Evolutionary conservation across 2,329 filamentous ascomycete genomes (phyloP), one percentile per base, ranked within the genome.

Genomic region (Aspergillus spinulosporus): DNA sequence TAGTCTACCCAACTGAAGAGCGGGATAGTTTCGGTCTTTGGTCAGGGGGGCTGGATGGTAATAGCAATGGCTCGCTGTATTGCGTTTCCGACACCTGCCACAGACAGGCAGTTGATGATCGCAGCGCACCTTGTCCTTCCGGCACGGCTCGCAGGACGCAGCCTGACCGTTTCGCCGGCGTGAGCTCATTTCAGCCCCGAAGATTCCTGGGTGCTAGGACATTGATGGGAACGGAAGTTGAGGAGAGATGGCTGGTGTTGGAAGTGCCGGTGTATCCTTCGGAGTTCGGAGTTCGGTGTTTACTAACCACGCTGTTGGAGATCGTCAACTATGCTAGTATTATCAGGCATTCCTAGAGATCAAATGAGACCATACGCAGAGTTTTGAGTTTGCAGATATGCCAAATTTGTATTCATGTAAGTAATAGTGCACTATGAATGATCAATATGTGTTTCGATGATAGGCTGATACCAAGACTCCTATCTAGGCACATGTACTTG

Each of bases 1-100:
- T 3, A 26, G 26, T n/a, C 15, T 21, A n/a, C 12, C 9, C 5
- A 7, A 5, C 32, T 8, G 47, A 49, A 49, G n/a, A 11, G 50
- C 8, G 15, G 28, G 26, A 7, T n/a, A 29, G 0, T 3, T 39
- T 29, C 37, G 40, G 39, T 45, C 55, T 45, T 44, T 59, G 2
- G 67, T 71, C 53, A 71, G 52, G 3, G 69, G 68, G 11, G 68
- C 67, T n/a, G 68, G 66, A 56, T 71, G 69, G 49, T 72, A 71
- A 48, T 68, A 67, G 47, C 68, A 71, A n/a, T 59, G 56, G 3
- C 26, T 43, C 2, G 61, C 47, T 11, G 54, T 56, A 1, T 64
- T 62, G 12, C 68, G 66, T 32, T 58, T 59, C 40, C 62, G 59
- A 45, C 69, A 72, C 29, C 69, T 66, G 31, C 60, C 58, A 46